These are phyloP conservation scores for Digitaria exilis DNA, from an alignment of 202 grass and related monocot species.

Conservation along the genomic window DNA sequence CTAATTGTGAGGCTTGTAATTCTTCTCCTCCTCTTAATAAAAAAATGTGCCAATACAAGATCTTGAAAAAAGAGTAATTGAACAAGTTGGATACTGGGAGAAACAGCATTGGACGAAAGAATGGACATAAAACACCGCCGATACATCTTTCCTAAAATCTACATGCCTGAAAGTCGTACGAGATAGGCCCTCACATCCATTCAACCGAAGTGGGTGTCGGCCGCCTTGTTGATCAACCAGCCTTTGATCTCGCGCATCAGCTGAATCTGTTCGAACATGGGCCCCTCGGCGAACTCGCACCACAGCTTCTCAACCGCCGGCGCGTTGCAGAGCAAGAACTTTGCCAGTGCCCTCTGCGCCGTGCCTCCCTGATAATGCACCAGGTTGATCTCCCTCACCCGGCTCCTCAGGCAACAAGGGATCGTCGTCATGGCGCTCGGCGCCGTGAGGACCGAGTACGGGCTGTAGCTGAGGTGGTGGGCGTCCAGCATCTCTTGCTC, in stretches of 20 bases:
- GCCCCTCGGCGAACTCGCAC: neutral
- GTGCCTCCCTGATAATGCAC: conserved; percentile 23
- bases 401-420: conserved; percentile 21
- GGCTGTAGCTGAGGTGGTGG: conserved; percentile 5
- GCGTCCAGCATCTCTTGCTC: neutral
- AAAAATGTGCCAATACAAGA: no score
- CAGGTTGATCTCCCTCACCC: conserved; percentile 24
- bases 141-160: no score
- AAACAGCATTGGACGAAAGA: no score
- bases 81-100: no score
- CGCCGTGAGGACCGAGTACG: neutral
- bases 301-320: neutral
- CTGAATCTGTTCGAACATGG: neutral
- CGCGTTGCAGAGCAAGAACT: conserved; percentile 23
- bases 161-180: no score
- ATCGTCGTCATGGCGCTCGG: no score
- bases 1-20: no score
- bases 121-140: no score
- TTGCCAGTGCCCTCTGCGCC: conserved; percentile 13
- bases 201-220: neutral
- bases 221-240: neutral
- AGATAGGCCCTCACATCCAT: no score
- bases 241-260: conserved; percentile 3
- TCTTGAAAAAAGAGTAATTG: no score
- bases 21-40: no score